A percentile compares a stretch with the other conserved stretches of the same genome.
phyloP scores from a whole-genome alignment of 805 yeast genomes.

The Naumovozyma castellii region DNA sequence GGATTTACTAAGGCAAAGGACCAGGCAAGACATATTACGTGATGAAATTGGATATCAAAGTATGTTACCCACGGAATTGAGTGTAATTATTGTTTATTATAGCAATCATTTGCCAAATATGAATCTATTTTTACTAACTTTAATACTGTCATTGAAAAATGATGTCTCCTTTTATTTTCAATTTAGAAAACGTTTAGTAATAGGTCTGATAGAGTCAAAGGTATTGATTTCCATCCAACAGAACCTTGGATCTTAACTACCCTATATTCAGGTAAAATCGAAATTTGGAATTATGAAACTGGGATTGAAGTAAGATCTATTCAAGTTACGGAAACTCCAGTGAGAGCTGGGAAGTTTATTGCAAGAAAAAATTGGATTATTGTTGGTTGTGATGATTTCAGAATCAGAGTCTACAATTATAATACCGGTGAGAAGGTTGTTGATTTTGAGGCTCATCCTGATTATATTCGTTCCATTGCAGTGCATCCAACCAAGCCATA shows the following conservation, averaged over 20 bases:
- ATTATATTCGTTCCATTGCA: conserved; percentile 85
- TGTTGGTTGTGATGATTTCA: conserved; percentile 93
- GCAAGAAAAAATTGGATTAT: conserved; percentile 96
- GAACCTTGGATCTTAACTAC: conserved; percentile 96
- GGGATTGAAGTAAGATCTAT: conserved; percentile 70
- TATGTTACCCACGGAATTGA: conserved; percentile 9
- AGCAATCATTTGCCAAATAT: neutral
- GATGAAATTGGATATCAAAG: conserved; percentile 26
- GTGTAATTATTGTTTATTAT: neutral
- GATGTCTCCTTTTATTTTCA: conserved; percentile 8
- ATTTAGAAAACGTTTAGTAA: conserved; percentile 55
- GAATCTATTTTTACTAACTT: neutral
- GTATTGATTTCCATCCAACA: conserved; percentile 93
- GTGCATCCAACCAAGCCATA: conserved; percentile 92
- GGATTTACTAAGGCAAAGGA: neutral
- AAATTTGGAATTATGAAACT: conserved; percentile 91
- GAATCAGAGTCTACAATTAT: conserved; percentile 85
- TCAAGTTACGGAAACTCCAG: conserved; percentile 93
- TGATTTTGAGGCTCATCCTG: conserved; percentile 97
- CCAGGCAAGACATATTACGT: neutral
- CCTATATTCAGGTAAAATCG: conserved; percentile 73
- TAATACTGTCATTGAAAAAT: neutral
- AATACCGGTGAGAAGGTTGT: conserved; percentile 90
- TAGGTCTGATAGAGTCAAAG: conserved; percentile 94
- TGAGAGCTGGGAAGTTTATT: conserved; percentile 88